Percentiles rank a stretch among this genome's conserved stretches.
phyloP scores from a whole-genome alignment of 495 filamentous ascomycete species.

The Aspergillus indologenus region DNA sequence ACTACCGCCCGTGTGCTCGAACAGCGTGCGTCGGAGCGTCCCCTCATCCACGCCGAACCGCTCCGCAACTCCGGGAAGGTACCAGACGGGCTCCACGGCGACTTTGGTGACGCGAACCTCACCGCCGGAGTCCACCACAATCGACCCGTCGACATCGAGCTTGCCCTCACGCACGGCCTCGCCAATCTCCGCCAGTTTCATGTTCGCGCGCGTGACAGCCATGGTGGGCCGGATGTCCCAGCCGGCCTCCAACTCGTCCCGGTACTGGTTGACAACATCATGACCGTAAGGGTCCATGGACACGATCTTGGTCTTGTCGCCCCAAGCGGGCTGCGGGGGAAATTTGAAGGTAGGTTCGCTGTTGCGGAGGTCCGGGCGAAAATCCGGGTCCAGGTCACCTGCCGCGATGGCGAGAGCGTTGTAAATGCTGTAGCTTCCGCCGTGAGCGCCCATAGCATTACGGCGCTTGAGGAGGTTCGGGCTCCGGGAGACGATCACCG shows the following conservation, averaged over 20 bases:
- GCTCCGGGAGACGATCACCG: constrained; percentile 83
- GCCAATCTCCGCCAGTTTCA: constrained; percentile 92
- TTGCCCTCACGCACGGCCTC: constrained; percentile 77
- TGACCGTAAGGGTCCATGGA: constrained; percentile 96
- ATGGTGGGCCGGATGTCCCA: constrained; percentile 96
- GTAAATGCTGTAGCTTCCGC: constrained; percentile 97
- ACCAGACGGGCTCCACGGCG: constrained; percentile 94
- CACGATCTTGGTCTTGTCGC: constrained; percentile 90
- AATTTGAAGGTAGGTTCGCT: constrained; percentile 86
- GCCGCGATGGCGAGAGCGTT: constrained; percentile 91
- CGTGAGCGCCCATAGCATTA: constrained; percentile 88
- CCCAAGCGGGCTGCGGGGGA: constrained; percentile 86
- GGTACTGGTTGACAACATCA: constrained; percentile 50
- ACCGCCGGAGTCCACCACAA: constrained; percentile 77
- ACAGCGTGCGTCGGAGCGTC: constrained; percentile 77
- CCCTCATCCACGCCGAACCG: constrained; percentile 94
- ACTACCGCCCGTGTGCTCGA: constrained; percentile 92
- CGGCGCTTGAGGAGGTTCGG: constrained; percentile 74
- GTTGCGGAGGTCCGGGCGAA: constrained; percentile 92
- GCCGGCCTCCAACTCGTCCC: constrained; percentile 52
- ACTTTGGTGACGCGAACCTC: constrained; percentile 96
- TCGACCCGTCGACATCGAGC: constrained; percentile 82
- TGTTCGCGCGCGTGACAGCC: constrained; percentile 91
- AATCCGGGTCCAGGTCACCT: constrained; percentile 78
- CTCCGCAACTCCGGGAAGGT: constrained; percentile 90